phyloP scores from a whole-genome alignment of 2,329 filamentous ascomycete species.

The Fusarium sp. region DNA sequence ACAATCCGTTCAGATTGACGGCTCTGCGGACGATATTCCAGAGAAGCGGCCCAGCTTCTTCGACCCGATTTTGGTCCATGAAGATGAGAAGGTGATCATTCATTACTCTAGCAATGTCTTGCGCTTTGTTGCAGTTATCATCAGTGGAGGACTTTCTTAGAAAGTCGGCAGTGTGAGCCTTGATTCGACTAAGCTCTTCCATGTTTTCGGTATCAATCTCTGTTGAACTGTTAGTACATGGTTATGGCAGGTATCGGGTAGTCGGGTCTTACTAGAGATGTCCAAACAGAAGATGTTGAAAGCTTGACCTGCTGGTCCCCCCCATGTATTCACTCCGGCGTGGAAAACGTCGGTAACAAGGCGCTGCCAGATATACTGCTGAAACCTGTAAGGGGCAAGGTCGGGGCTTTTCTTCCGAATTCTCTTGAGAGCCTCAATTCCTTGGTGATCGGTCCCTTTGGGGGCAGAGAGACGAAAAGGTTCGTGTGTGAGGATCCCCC shows the following conservation, averaged over 20 bases:
- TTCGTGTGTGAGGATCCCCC: conserved; percentile 10
- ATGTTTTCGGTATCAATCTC: conserved; percentile 7
- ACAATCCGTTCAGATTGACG: conserved; percentile 3
- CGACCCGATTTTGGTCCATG: not conserved
- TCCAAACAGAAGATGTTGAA: conserved; percentile 31
- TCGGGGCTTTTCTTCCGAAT: conserved; percentile 3
- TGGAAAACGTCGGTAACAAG: conserved; percentile 16
- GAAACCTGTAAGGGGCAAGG: not conserved
- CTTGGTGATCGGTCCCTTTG: not conserved
- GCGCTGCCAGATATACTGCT: conserved; percentile 23
- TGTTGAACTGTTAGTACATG: conserved; percentile 6
- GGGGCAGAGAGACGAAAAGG: conserved; percentile 2
- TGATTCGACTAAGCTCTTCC: conserved; percentile 23
- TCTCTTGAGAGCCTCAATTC: conserved; percentile 14
- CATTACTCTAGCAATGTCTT: not conserved
- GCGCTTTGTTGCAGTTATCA: not conserved
- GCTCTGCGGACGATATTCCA: conserved; percentile 11
- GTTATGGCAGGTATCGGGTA: fast-evolving
- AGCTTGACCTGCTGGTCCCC: conserved; percentile 13
- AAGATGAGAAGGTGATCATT: conserved; percentile 13
- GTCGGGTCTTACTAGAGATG: conserved; percentile 11
- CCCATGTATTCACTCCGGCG: conserved; percentile 13
- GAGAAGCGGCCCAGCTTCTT: not conserved
- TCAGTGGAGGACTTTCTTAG: not conserved
- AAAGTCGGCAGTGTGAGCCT: conserved; percentile 9